Evolutionary conservation across 179 eudicot species (phyloP).

Genomic region (Sideroxylon spinosum): DNA sequence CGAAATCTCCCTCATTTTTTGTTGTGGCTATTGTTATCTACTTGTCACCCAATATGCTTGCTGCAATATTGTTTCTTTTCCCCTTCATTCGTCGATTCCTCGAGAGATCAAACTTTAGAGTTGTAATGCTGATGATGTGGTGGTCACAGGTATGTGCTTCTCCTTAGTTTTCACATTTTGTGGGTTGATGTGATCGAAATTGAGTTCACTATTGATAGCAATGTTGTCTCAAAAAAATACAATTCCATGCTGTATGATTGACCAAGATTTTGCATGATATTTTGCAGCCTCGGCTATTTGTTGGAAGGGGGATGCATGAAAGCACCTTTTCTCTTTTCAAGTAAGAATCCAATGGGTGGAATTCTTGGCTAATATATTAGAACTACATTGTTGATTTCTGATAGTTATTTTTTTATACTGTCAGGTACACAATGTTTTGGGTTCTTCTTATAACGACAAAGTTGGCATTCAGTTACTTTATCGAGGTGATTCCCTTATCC

Average conservation of each 20-base stretch:
- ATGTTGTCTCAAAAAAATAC: no score
- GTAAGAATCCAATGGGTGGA: neutral
- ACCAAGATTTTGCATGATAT: no score
- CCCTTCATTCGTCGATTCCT: slow-evolving; percentile 76
- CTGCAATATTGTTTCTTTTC: slow-evolving; percentile 68
- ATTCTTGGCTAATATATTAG: neutral
- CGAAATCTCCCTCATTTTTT: slow-evolving; percentile 68
- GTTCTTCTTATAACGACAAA: slow-evolving; percentile 73
- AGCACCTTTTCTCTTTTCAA: slow-evolving; percentile 12
- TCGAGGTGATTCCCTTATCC: slow-evolving; percentile 51
- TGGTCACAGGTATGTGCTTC: slow-evolving; percentile 78
- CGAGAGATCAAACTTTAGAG: slow-evolving; percentile 72
- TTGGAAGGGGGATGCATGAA: slow-evolving; percentile 17
- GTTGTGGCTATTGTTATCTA: slow-evolving; percentile 75
- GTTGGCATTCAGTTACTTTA: slow-evolving; percentile 79
- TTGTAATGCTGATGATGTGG: slow-evolving; percentile 96
- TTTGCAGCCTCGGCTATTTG: slow-evolving; percentile 13
- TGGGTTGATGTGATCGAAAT: no score
- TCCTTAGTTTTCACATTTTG: neutral
- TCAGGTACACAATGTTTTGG: slow-evolving; percentile 91
- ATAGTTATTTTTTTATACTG: slow-evolving; percentile 11
- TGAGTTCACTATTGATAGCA: no score
- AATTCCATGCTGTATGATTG: no score
- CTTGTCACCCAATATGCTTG: slow-evolving; percentile 84
- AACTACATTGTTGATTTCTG: slow-evolving; percentile 2